Percentiles rank a stretch among this genome's conserved stretches.
Conservation (phyloP, 768 basidiomycete species). For the Strobilomyces echinocephalus region DNA sequence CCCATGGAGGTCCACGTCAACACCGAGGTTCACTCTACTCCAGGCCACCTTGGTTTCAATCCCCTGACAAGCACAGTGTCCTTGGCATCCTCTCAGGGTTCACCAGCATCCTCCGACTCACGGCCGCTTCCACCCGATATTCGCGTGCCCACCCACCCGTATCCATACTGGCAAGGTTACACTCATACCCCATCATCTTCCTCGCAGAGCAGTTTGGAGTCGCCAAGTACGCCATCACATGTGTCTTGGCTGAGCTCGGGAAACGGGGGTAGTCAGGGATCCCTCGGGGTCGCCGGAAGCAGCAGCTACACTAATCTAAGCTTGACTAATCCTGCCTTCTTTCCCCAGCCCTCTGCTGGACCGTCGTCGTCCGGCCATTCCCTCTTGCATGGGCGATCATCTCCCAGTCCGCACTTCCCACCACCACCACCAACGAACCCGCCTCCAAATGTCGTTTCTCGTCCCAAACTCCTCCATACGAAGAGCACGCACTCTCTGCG, state of each 20-base stretch:
- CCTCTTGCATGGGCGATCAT: slow-evolving; percentile 18
- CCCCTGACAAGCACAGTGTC: slow-evolving; percentile 20
- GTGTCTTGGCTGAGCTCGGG: slow-evolving; percentile 35
- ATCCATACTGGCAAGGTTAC: slow-evolving; percentile 33
- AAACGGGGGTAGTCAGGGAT: slow-evolving; percentile 8
- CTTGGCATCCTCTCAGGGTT: slow-evolving; percentile 5
- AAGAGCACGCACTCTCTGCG: slow-evolving; percentile 43
- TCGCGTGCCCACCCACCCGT: slow-evolving; percentile 30
- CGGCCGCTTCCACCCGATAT: slow-evolving; percentile 30
- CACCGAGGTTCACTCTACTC: slow-evolving; percentile 27
- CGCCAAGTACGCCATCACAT: slow-evolving; percentile 34
- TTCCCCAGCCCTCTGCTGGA: background rate
- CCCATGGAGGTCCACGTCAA: slow-evolving; percentile 27
- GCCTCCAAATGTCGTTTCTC: slow-evolving; percentile 24
- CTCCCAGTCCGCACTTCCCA: slow-evolving; percentile 31
- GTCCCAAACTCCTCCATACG: slow-evolving; percentile 30
- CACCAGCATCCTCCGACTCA: slow-evolving; percentile 18
- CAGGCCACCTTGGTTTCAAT: slow-evolving; percentile 12
- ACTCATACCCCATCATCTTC: slow-evolving; percentile 29
- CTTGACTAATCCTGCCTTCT: background rate
- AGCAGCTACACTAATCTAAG: slow-evolving; percentile 4
- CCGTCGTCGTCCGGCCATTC: slow-evolving; percentile 14
- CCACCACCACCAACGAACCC: slow-evolving; percentile 30
- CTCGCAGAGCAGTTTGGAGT: slow-evolving; percentile 28
- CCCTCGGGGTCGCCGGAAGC: slow-evolving; percentile 3